Percentiles rank a stretch among this genome's conserved stretches.
Evolutionary conservation across 148 eudicot species (phyloP).

Genomic region (Mesembryanthemum crystallinum): DNA sequence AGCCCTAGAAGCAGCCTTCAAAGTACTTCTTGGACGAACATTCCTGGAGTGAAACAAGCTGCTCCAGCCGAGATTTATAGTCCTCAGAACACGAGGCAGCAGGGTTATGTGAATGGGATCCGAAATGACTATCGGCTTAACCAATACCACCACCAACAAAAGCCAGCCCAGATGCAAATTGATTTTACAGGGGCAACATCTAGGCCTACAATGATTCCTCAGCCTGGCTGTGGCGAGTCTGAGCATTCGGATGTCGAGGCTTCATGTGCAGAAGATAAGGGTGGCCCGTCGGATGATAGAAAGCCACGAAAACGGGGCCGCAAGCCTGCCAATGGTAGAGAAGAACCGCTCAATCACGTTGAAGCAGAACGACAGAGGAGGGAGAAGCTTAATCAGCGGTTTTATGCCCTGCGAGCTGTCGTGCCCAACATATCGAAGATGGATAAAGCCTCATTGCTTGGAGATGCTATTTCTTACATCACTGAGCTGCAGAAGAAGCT

Average conservation of each 20-base stretch:
- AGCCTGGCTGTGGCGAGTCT: slow-evolving; percentile 44
- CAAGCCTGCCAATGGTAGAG: slow-evolving; percentile 50
- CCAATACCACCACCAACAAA: slow-evolving; percentile 42
- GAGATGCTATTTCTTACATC: slow-evolving; percentile 85
- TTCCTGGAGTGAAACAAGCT: slow-evolving; percentile 36
- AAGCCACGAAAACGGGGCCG: slow-evolving; percentile 44
- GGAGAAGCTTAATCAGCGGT: slow-evolving; percentile 89
- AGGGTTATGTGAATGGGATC: slow-evolving; percentile 45
- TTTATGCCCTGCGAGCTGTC: slow-evolving; percentile 80
- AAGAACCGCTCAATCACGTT: slow-evolving; percentile 65
- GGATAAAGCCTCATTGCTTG: slow-evolving; percentile 93
- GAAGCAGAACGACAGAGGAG: slow-evolving; percentile 90
- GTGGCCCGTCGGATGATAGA: slow-evolving; percentile 32
- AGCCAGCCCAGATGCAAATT: slow-evolving; percentile 56
- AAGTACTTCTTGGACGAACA: slow-evolving; percentile 41
- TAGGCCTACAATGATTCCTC: slow-evolving; percentile 35
- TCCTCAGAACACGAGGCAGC: slow-evolving; percentile 35
- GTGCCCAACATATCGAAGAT: slow-evolving; percentile 90
- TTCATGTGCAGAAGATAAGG: slow-evolving; percentile 45
- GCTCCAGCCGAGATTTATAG: slow-evolving; percentile 36
- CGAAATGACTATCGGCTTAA: slow-evolving; percentile 44
- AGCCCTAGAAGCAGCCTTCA: slow-evolving; percentile 45
- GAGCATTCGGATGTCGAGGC: slow-evolving; percentile 70
- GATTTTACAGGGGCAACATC: slow-evolving; percentile 69
- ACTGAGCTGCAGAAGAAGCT: slow-evolving; percentile 77